A percentile compares a stretch with the other conserved stretches of the same genome.
Conservation (phyloP, 805 yeast genomes). For the Kodamaea leandrae region DNA sequence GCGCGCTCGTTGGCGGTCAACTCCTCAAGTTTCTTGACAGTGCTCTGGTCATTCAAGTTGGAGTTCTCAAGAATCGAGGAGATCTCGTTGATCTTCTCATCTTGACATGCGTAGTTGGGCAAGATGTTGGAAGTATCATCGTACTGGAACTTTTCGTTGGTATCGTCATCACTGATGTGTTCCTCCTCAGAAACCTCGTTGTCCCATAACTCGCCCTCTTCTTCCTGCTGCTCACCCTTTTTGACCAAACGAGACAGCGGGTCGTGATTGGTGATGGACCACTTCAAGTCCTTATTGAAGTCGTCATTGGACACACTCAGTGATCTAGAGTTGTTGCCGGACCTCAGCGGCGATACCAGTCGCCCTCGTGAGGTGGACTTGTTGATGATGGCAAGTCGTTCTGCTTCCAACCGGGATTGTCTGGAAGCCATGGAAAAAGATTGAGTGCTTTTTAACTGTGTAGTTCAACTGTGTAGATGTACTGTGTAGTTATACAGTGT, state of each 20-base stretch:
- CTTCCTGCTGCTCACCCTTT: slow-evolving; percentile 11
- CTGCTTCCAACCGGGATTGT: slow-evolving; percentile 40
- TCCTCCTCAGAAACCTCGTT: slow-evolving; percentile 55
- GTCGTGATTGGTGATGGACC: slow-evolving; percentile 70
- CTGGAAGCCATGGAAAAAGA: slow-evolving; percentile 29
- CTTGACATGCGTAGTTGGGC: slow-evolving; percentile 54
- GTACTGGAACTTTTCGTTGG: slow-evolving; percentile 54
- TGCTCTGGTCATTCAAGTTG: slow-evolving; percentile 42
- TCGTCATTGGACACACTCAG: slow-evolving; percentile 38
- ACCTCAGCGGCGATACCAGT: slow-evolving; percentile 32
- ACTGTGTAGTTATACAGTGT: too few relatives aligned
- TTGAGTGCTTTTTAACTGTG: not conserved
- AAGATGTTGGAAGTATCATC: slow-evolving; percentile 59
- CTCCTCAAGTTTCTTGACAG: slow-evolving; percentile 53
- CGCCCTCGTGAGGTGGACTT: slow-evolving; percentile 39
- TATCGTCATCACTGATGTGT: slow-evolving; percentile 57
- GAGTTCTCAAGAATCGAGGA: slow-evolving; percentile 36
- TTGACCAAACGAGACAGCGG: slow-evolving; percentile 56
- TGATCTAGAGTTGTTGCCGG: slow-evolving; percentile 30
- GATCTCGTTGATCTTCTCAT: slow-evolving; percentile 39
- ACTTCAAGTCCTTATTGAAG: slow-evolving; percentile 45
- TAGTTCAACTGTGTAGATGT: too few relatives aligned
- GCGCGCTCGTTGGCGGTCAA: slow-evolving; percentile 59
- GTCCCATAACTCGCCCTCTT: slow-evolving; percentile 19
- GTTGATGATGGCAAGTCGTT: slow-evolving; percentile 39